A percentile compares a stretch with the other conserved stretches of the same genome.
These are phyloP conservation scores for Cladochytrium tenue DNA, from an alignment of 371 early-diverging fungal genomes.

Conservation along the genomic window DNA sequence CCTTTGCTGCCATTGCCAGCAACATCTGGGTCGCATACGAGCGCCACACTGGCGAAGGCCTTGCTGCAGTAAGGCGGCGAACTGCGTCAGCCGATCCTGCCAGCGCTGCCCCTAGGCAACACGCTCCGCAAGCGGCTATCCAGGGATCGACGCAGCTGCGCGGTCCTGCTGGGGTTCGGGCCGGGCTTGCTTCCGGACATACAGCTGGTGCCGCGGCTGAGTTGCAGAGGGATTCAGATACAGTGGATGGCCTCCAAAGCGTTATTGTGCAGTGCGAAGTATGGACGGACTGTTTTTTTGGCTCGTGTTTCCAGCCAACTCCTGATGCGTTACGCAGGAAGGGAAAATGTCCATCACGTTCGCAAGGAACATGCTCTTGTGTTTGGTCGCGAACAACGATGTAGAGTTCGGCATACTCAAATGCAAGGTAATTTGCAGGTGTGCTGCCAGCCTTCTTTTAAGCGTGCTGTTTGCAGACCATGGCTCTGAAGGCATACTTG, in stretches of 20 bases:
- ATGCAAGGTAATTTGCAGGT: constrained; percentile 58
- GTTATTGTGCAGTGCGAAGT: no score
- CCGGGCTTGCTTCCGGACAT: no score
- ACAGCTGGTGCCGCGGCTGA: no score
- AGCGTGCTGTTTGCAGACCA: constrained; percentile 9
- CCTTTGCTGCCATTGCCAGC: constrained; percentile 72
- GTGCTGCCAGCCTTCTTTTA: background rate
- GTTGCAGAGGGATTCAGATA: no score
- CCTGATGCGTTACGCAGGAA: constrained; percentile 44
- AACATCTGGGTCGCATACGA: constrained; percentile 80
- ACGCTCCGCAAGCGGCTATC: no score
- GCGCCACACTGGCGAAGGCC: constrained; percentile 47
- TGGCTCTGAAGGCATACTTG: constrained; percentile 20
- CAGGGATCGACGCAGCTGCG: no score
- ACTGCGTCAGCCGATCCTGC: no score
- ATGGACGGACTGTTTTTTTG: no score
- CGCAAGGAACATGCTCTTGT: constrained; percentile 69
- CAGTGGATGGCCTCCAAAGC: no score
- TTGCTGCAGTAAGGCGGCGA: no score
- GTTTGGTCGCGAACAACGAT: constrained; percentile 63
- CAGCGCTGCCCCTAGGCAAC: no score
- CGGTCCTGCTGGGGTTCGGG: no score
- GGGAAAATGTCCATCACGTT: constrained; percentile 65
- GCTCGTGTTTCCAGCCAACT: background rate
- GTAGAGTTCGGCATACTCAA: constrained; percentile 71